These are phyloP conservation scores for Inonotus hispidus DNA, from an alignment of 1,284 basidiomycete species.

Conservation along the genomic window DNA sequence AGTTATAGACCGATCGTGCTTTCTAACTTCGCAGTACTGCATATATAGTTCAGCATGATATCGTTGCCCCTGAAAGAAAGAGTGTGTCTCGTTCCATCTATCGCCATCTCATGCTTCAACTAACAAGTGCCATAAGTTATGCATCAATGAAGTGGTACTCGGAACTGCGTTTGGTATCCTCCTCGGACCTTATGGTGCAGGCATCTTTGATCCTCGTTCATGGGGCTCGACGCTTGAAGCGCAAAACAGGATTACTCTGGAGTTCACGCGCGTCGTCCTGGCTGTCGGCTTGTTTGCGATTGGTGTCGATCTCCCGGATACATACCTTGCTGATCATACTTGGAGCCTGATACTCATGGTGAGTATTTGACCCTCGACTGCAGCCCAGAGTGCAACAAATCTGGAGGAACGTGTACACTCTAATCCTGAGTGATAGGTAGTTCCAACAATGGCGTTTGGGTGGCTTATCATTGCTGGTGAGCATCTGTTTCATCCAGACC, in stretches of 20 bases:
- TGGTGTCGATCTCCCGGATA: conserved; percentile 65
- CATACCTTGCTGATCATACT: conserved; percentile 61
- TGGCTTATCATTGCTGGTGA: conserved; percentile 63
- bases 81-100: conserved; percentile 29
- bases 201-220: conserved; percentile 72
- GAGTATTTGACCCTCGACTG: conserved; percentile 59
- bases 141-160: conserved; percentile 90
- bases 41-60: conserved; percentile 67
- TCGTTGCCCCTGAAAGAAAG: conserved; percentile 81
- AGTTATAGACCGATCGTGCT: too few relatives aligned
- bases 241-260: conserved; percentile 65
- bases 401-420: too few relatives aligned
- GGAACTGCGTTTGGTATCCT: conserved; percentile 77
- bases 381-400: conserved; percentile 28
- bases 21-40: not conserved
- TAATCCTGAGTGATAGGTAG: conserved; percentile 27
- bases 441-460: conserved; percentile 76
- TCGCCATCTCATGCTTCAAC: not conserved
- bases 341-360: conserved; percentile 56
- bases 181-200: conserved; percentile 70
- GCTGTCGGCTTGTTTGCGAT: conserved; percentile 69
- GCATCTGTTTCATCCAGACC: conserved; percentile 15
- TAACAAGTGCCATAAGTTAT: conserved; percentile 44
- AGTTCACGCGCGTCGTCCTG: conserved; percentile 68
- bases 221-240: conserved; percentile 49